These are phyloP conservation scores for Thielaviopsis punctulata DNA, from an alignment of 2,329 filamentous ascomycete genomes.

Conservation along the genomic window DNA sequence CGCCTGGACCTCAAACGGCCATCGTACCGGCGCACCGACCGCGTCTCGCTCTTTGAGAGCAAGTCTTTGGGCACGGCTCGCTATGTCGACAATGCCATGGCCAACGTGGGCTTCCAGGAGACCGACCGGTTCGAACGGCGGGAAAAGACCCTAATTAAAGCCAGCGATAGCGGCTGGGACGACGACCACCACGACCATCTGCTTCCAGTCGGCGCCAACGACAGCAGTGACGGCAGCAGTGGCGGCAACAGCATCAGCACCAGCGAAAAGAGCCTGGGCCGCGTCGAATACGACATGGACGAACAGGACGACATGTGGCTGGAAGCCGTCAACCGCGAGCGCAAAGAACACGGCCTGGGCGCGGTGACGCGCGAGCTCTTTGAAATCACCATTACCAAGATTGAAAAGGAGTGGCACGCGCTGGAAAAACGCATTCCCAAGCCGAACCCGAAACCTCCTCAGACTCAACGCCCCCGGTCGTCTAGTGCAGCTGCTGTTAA, in stretches of 20 bases:
- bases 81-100: slow-evolving; percentile 93
- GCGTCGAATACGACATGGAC: slow-evolving; percentile 98
- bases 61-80: slow-evolving; percentile 71
- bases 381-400: slow-evolving; percentile 95
- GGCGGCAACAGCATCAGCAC: slow-evolving; percentile 17
- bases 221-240: no score
- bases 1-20: slow-evolving; percentile 61
- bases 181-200: slow-evolving; percentile 26
- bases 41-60: slow-evolving; percentile 67
- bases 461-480: slow-evolving; percentile 81
- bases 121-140: slow-evolving; percentile 75
- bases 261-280: slow-evolving; percentile 40
- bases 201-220: background rate
- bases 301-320: slow-evolving; percentile 98
- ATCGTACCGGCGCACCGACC: slow-evolving; percentile 58
- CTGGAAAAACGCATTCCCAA: slow-evolving; percentile 95
- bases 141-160: slow-evolving; percentile 52
- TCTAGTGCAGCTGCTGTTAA: slow-evolving; percentile 92
- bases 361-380: slow-evolving; percentile 85
- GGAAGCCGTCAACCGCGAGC: slow-evolving; percentile 61
- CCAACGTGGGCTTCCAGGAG: slow-evolving; percentile 88
- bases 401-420: slow-evolving; percentile 96
- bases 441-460: slow-evolving; percentile 86
- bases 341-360: slow-evolving; percentile 58
- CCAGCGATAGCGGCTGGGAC: slow-evolving; percentile 39